These are phyloP conservation scores for Cladochytrium tenue DNA, from an alignment of 371 early-diverging fungal species.

Conservation along the genomic window DNA sequence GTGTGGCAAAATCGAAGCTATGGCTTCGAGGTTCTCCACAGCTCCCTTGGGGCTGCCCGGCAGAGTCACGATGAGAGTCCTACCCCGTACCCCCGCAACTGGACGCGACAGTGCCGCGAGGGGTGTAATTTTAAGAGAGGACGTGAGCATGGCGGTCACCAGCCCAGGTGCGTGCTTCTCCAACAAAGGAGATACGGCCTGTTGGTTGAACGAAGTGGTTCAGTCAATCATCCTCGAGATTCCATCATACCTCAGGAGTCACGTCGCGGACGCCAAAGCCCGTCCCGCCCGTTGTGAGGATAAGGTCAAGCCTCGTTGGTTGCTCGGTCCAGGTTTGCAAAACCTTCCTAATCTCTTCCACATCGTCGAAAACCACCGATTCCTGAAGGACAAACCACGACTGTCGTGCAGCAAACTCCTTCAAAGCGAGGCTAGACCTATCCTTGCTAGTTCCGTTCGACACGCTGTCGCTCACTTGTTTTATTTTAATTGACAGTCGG, in stretches of 20 bases:
- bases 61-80: constrained; percentile 74
- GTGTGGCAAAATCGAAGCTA: constrained; percentile 74
- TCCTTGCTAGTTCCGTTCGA: constrained; percentile 40
- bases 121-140: constrained; percentile 75
- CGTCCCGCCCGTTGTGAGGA: constrained; percentile 93
- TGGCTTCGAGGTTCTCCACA: constrained; percentile 74
- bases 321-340: constrained; percentile 28
- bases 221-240: background rate
- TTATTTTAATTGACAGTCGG: no score
- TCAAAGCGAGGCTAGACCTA: constrained; percentile 35
- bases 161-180: constrained; percentile 73
- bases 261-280: constrained; percentile 84
- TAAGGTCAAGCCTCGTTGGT: constrained; percentile 50
- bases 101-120: constrained; percentile 87
- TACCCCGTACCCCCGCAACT: constrained; percentile 70
- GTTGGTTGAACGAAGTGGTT: no score
- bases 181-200: constrained; percentile 73
- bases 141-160: constrained; percentile 70
- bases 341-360: constrained; percentile 24
- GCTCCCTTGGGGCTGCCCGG: constrained; percentile 89
- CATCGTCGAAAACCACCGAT: constrained; percentile 37
- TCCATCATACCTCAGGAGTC: constrained; percentile 74
- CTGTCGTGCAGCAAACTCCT: background rate
- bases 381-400: constrained; percentile 7
- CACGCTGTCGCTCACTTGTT: constrained; percentile 52